Base-by-base conservation (phyloP, 2,329 filamentous ascomycete species). In the Fusarium praegraminearum region DNA sequence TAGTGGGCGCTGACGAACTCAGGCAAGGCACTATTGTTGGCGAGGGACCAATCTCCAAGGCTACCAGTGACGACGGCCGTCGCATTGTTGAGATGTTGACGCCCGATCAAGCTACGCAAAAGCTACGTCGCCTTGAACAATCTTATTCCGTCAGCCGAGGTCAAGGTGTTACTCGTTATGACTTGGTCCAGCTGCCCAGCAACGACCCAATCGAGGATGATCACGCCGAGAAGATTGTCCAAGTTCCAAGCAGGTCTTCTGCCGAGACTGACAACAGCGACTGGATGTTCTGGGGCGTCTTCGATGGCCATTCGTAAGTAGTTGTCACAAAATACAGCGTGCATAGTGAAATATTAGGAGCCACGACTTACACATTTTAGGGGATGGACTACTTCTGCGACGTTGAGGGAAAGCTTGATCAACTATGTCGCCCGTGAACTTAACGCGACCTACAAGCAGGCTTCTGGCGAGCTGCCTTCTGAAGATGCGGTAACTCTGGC, bases 221-320 rank as follows among this genome's bases (percentile, higher is more conserved):
- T 77, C 96, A 99, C 77, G 93, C 94, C 54, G 96, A 99, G 83
- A 97, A 97, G 86, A 98, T 98, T 75, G 93, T 99, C 47, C 93
- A 98, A 80, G 89, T 98, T 11, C 91, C 93, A 7, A 86, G 86
- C 55, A 86, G 74, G 81, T 86, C 77, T 81, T 75, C 75, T 26
- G 74, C 76, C 24, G 73, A 78, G 35, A 78, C 85, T 38, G 84
- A 86, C 20, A 89, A 85, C 62, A 93, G 88, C 66, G 97, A 99
- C 80, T 99, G 96, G 96, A 98, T 98, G 94, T 99, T 99, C 80
- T 99, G 97, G 96, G 96, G 94, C 61, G 94, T 99, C 20, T 99
- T 98, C 80, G 96, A 99, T 77, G 96, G 96, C 1, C 96, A 99
- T 80, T 93, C 93, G 93, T 95, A 83, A 80, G 87, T 86, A 33